These are phyloP conservation scores for Eucalyptus sp. DNA, from an alignment of 345 rosid species.

Conservation along the genomic window DNA sequence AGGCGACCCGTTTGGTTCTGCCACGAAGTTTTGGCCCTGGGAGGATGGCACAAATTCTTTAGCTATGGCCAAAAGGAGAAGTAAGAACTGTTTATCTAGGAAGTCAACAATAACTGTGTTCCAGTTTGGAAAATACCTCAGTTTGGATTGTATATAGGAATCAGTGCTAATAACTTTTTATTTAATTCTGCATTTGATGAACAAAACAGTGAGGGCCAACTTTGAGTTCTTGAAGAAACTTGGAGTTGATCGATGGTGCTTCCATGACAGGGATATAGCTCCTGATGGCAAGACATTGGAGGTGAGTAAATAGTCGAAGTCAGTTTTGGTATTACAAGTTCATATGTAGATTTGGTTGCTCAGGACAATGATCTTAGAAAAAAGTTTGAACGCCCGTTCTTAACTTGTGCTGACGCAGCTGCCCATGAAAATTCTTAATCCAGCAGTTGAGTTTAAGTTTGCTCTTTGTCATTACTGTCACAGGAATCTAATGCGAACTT, in stretches of 20 bases:
- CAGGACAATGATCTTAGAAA: neutral
- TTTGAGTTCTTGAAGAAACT: conserved; percentile 89
- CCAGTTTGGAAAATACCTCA: neutral
- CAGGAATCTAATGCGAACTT: conserved; percentile 85
- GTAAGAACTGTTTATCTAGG: conserved; percentile 24
- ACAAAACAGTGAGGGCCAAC: conserved; percentile 81
- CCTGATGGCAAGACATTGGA: conserved; percentile 71
- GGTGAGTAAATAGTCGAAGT: conserved; percentile 21
- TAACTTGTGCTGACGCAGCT: neutral
- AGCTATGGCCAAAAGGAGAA: conserved; percentile 95
- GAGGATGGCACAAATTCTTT: conserved; percentile 94
- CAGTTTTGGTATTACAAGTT: neutral
- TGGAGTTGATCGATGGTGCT: conserved; percentile 94
- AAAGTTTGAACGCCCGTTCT: neutral
- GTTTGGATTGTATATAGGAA: neutral
- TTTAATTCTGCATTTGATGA: neutral
- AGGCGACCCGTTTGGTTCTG: conserved; percentile 62
- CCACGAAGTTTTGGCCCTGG: conserved; percentile 94
- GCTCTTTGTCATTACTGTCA: neutral
- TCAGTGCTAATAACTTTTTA: neutral
- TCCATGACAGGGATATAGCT: conserved; percentile 95
- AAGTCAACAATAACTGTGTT: neutral
- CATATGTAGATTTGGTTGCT: neutral
- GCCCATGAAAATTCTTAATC: neutral
- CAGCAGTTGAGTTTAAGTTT: neutral